Conservation (phyloP, 306 rosid species). For the Glycine tomentella region DNA sequence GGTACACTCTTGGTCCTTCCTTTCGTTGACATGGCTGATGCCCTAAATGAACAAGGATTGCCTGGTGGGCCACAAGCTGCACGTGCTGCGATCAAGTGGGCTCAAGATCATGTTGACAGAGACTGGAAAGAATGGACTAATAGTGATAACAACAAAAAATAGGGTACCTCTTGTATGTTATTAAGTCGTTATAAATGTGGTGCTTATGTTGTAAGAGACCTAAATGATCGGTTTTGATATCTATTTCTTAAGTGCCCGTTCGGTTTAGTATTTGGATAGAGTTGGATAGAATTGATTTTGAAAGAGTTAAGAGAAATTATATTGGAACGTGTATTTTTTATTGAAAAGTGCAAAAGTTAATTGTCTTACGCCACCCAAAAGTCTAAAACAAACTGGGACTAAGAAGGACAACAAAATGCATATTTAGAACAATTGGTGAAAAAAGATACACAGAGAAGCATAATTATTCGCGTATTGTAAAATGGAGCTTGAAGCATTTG, state of each 20-base stretch:
- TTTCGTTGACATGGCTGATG: slow-evolving; percentile 86
- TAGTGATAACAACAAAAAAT: slow-evolving; percentile 48
- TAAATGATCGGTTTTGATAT: slow-evolving; percentile 49
- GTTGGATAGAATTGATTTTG: not conserved
- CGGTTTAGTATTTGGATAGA: too few relatives aligned
- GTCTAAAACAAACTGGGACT: not conserved
- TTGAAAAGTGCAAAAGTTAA: not conserved
- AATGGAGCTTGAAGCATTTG: too few relatives aligned
- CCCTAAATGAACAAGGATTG: slow-evolving; percentile 66
- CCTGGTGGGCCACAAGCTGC: slow-evolving; percentile 96
- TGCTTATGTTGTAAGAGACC: slow-evolving; percentile 42
- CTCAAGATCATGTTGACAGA: slow-evolving; percentile 80
- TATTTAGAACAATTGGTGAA: too few relatives aligned
- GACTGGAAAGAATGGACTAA: slow-evolving; percentile 91
- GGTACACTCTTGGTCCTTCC: slow-evolving; percentile 86
- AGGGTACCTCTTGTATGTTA: slow-evolving; percentile 17
- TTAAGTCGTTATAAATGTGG: not conserved
- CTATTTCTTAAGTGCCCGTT: not conserved
- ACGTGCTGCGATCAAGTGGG: slow-evolving; percentile 85
- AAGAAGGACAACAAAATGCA: not conserved
- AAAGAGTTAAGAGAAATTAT: not conserved
- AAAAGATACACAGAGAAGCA: too few relatives aligned
- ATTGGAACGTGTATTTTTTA: not conserved
- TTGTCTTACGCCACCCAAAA: not conserved
- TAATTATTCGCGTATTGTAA: too few relatives aligned